Conservation (phyloP, 1,284 basidiomycete genomes). For the Porogramme epimiltina region DNA sequence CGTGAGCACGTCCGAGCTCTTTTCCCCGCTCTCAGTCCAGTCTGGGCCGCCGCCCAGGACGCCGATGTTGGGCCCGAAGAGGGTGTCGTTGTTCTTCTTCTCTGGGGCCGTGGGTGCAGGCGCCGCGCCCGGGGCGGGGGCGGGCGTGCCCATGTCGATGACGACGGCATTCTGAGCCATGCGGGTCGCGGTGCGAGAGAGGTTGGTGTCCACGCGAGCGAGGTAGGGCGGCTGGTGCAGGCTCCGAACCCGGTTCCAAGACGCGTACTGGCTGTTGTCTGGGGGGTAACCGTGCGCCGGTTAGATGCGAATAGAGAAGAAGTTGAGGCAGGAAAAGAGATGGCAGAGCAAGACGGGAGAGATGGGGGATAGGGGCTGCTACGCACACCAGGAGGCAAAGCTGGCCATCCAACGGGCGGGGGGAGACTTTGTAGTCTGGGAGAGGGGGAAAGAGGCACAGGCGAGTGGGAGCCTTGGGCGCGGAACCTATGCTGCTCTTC, state of each 20-base stretch:
- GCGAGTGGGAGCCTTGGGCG: not conserved
- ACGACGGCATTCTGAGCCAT: constrained; percentile 41
- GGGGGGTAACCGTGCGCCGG: constrained; percentile 2
- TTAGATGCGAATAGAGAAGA: constrained; percentile 2
- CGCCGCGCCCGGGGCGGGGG: constrained; percentile 5
- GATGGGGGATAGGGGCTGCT: constrained; percentile 4
- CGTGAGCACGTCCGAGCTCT: constrained; percentile 65
- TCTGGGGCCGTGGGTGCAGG: constrained; percentile 6
- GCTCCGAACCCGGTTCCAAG: constrained; percentile 56
- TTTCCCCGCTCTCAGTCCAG: constrained; percentile 48
- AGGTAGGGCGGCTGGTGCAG: constrained; percentile 51
- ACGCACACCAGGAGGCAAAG: constrained; percentile 32
- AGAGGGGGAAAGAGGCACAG: constrained; percentile 11
- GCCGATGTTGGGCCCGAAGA: constrained; percentile 71
- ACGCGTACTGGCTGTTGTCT: constrained; percentile 54
- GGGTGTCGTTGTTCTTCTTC: constrained; percentile 49
- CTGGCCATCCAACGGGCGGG: constrained; percentile 20
- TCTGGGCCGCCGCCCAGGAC: constrained; percentile 46
- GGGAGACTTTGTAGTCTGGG: constrained; percentile 15
- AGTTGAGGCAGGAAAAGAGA: not conserved
- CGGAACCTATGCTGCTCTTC: constrained; percentile 15
- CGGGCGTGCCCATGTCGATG: constrained; percentile 37
- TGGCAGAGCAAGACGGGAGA: constrained; percentile 5
- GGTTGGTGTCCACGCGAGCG: constrained; percentile 49
- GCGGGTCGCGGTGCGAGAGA: constrained; percentile 46